Evolutionary conservation across 805 yeast genomes (phyloP), one percentile per base, ranked within the genome.

Genomic region (Brettanomyces naardenensis): DNA sequence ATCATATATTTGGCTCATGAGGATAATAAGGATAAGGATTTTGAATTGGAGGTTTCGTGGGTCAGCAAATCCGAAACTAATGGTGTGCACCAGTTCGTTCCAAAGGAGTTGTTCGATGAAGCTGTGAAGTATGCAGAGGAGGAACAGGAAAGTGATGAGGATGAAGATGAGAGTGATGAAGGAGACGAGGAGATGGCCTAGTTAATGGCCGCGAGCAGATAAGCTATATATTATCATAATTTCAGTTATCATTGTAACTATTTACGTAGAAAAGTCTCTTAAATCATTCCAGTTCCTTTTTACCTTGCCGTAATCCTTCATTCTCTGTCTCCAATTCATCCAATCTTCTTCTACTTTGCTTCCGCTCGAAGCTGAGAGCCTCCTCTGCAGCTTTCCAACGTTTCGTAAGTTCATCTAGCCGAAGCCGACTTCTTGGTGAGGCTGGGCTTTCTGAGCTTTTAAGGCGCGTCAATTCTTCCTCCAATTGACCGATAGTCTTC

Each of bases 1-100:
- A 88, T 92, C 56, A 83, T 92, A 53, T 83, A 87, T 54, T 68
- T 81, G 46, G 97, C 97, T 1, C 98, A 94, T 56, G 99, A 92
- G 64, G 98, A 92, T 56, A 87, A 88, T 62, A 92, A 90, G 62
- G 98, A 92, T 59, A 92, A 90, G 62, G 97, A 89, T 43, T 92
- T 88, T 57, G 98, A 92, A 64, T 71, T 92, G 46, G 99, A 92
- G 56, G 71, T 92, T 53, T 75, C 92, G 48, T 92, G 98, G 98
- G 78, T 78, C 38, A 78, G 90, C 27, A 54, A 58, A 27, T 71
- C 74, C 21, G 90, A 81, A 53, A 90, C 97, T 5, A 72, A 71
- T 4, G 94, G 96, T 14, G 58, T 67, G 42, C 97, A 92, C 59
- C 74, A 78, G 56, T 72, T 75, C 48, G 85, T 92, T 31, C 95